phyloP scores from a whole-genome alignment of 768 basidiomycete species.

The Thelephora aurantiotincta region DNA sequence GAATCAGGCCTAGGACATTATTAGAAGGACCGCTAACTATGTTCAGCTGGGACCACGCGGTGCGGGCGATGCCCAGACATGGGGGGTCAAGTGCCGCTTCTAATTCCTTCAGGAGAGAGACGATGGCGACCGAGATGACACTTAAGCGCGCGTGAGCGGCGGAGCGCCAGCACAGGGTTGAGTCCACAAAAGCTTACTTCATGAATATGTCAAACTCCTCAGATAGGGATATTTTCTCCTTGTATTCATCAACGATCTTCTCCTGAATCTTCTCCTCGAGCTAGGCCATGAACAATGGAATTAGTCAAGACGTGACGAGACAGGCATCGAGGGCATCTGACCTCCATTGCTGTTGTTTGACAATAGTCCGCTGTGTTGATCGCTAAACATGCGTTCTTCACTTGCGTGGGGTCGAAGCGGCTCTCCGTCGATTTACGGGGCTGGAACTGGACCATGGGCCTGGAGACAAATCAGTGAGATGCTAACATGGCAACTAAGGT shows the following conservation, averaged over 20 bases:
- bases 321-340: constrained; percentile 16
- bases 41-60: constrained; percentile 63
- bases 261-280: constrained; percentile 86
- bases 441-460: constrained; percentile 18
- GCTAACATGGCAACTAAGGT: neutral
- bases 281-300: constrained; percentile 23
- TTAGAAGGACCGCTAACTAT: constrained; percentile 81
- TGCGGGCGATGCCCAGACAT: constrained; percentile 62
- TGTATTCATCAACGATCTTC: constrained; percentile 63
- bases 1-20: constrained; percentile 67
- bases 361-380: constrained; percentile 99
- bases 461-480: constrained; percentile 14
- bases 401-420: constrained; percentile 57
- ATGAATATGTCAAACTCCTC: constrained; percentile 82
- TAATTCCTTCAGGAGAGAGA: constrained; percentile 68
- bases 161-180: neutral
- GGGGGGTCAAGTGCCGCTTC: constrained; percentile 73
- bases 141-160: constrained; percentile 23
- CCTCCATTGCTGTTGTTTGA: constrained; percentile 81
- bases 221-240: constrained; percentile 72
- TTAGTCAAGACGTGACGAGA: neutral
- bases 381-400: constrained; percentile 75
- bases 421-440: constrained; percentile 65
- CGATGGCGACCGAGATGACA: constrained; percentile 74
- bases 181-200: constrained; percentile 35